phyloP scores from a whole-genome alignment of 108 stramenopile genomes.

The Bacterosira constricta region DNA sequence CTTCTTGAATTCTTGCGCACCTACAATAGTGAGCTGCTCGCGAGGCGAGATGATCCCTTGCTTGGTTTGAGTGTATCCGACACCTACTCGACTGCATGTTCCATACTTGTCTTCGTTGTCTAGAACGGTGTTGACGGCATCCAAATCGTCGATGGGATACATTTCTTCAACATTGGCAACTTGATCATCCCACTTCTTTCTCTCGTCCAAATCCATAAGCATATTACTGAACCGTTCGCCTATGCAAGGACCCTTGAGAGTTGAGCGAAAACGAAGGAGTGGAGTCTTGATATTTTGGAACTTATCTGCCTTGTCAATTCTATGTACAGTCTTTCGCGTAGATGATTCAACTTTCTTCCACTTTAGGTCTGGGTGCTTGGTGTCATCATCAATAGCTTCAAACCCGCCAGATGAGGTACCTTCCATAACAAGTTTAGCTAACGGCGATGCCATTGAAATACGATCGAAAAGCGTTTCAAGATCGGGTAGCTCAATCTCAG shows the following conservation, averaged over 20 bases:
- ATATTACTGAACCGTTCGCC: conserved; percentile 46
- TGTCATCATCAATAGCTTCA: conserved; percentile 19
- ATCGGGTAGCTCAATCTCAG: conserved; percentile 48
- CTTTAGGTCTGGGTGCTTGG: conserved; percentile 25
- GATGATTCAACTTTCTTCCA: conserved; percentile 52
- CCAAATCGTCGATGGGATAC: conserved; percentile 48
- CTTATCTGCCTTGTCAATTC: conserved; percentile 44
- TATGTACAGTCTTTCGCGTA: conserved; percentile 36
- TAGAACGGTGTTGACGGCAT: conserved; percentile 11
- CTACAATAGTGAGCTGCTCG: conserved; percentile 50
- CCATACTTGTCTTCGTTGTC: conserved; percentile 40
- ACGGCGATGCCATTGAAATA: conserved; percentile 41
- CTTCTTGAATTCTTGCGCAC: conserved; percentile 43
- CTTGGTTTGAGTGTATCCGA: conserved; percentile 48
- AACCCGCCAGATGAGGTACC: conserved; percentile 45
- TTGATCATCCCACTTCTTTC: conserved; percentile 51
- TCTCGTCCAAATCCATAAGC: conserved; percentile 50
- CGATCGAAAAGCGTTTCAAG: conserved; percentile 46
- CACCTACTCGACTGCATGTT: conserved; percentile 38
- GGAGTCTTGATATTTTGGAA: conserved; percentile 49
- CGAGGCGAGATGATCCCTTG: conserved; percentile 42
- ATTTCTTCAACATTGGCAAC: conserved; percentile 45
- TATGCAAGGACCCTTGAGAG: conserved; percentile 41
- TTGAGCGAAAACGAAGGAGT: conserved; percentile 48
- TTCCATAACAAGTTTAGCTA: conserved; percentile 46